A percentile compares a stretch with the other conserved stretches of the same genome.
These are phyloP conservation scores for Phyllosticta citriasiana DNA, from an alignment of 2,329 filamentous ascomycete genomes.

Conservation along the genomic window DNA sequence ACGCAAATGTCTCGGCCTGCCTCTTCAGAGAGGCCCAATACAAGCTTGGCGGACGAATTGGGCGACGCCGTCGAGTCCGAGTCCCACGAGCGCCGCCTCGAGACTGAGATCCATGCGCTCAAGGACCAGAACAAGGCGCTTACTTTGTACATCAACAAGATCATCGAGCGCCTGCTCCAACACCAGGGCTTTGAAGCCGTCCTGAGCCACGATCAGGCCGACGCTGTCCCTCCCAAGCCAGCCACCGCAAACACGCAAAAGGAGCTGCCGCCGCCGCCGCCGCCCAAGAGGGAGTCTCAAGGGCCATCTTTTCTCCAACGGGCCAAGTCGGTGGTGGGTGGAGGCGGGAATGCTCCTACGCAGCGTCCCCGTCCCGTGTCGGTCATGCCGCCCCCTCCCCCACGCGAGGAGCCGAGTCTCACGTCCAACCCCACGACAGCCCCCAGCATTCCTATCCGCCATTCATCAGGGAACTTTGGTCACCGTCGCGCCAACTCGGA, in stretches of 20 bases:
- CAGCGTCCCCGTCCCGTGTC: slow-evolving; percentile 36
- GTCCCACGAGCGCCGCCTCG: slow-evolving; percentile 50
- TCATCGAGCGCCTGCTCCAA: slow-evolving; percentile 88
- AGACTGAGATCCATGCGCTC: slow-evolving; percentile 66
- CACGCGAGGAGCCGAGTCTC: slow-evolving; percentile 15
- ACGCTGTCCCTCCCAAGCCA: slow-evolving; percentile 18
- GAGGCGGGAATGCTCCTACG: slow-evolving; percentile 15
- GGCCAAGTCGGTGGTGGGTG: slow-evolving; percentile 50
- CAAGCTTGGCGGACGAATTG: slow-evolving; percentile 67
- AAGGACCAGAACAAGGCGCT: slow-evolving; percentile 96
- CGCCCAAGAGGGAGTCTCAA: slow-evolving; percentile 43
- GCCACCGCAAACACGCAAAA: slow-evolving; percentile 55
- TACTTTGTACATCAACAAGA: slow-evolving; percentile 97
- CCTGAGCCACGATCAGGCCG: slow-evolving; percentile 59
- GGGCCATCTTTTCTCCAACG: slow-evolving; percentile 45
- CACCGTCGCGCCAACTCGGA: slow-evolving; percentile 38
- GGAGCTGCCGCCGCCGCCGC: slow-evolving; percentile 63
- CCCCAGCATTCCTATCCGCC: slow-evolving; percentile 61
- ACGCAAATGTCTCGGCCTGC: slow-evolving; percentile 23
- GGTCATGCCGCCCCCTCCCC: slow-evolving; percentile 21
- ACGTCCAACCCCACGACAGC: slow-evolving; percentile 60
- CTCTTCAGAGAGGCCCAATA: slow-evolving; percentile 20
- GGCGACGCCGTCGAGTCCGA: slow-evolving; percentile 47
- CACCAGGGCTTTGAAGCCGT: slow-evolving; percentile 94
- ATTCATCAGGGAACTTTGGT: slow-evolving; percentile 29